Evolutionary conservation across 108 stramenopile species (phyloP).

Genomic region (Bacterosira constricta): DNA sequence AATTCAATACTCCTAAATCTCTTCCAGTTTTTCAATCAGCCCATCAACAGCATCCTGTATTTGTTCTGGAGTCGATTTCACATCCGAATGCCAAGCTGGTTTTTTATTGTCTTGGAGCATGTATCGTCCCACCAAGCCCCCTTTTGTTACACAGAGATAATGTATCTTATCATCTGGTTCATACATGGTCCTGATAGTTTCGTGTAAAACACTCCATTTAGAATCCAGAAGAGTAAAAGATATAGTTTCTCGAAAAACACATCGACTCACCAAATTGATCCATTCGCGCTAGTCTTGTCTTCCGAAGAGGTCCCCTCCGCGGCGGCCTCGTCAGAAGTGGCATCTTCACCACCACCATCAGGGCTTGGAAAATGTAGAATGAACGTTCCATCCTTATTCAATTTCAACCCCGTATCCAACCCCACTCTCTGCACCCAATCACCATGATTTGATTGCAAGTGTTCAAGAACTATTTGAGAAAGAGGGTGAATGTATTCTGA

Average conservation of each 20-base stretch:
- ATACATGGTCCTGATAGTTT: too few species aligned
- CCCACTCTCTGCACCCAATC: constrained; percentile 59
- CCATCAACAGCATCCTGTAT: constrained; percentile 72
- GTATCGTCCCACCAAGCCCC: constrained; percentile 53
- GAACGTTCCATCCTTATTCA: constrained; percentile 80
- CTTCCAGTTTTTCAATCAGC: constrained; percentile 61
- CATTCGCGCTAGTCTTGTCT: neutral
- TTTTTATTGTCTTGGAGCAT: constrained; percentile 80
- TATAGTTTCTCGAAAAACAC: too few species aligned
- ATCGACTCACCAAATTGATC: constrained; percentile 41
- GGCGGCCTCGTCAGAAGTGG: neutral
- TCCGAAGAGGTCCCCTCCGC: too few species aligned
- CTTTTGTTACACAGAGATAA: constrained; percentile 60
- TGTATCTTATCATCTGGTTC: constrained; percentile 79
- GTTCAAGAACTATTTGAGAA: constrained; percentile 77
- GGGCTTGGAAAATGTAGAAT: constrained; percentile 50
- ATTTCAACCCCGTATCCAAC: constrained; percentile 53
- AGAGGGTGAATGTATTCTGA: constrained; percentile 77
- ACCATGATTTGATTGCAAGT: constrained; percentile 62
- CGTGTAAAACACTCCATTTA: too few species aligned
- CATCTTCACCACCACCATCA: neutral
- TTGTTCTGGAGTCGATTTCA: constrained; percentile 53
- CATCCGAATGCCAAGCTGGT: constrained; percentile 70
- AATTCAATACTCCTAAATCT: constrained; percentile 1
- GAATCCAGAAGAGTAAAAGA: too few species aligned